A percentile compares a stretch with the other conserved stretches of the same genome.
Evolutionary conservation across 2,329 filamentous ascomycete genomes (phyloP).

Genomic region (Penicillium sp.): DNA sequence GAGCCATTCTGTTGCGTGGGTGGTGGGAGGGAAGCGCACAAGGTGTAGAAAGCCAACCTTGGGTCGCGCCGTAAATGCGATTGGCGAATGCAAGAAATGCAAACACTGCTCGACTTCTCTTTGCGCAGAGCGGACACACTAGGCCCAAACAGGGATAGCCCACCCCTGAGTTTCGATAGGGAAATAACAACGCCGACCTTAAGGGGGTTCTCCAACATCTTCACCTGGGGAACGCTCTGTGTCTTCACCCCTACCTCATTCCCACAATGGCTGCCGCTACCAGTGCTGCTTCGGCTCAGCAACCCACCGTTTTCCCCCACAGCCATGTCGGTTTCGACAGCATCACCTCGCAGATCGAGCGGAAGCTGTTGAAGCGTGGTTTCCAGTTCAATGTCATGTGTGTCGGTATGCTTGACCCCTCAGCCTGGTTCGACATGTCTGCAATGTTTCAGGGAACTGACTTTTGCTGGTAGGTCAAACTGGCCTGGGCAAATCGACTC

Average conservation of each 20-base stretch:
- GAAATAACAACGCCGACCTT: constrained; percentile 23
- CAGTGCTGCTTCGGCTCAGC: constrained; percentile 48
- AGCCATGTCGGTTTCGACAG: constrained; percentile 99
- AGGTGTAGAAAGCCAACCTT: no score
- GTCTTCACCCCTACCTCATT: constrained; percentile 22
- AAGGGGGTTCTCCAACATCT: constrained; percentile 16
- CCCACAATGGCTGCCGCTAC: constrained; percentile 64
- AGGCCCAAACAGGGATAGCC: constrained; percentile 32
- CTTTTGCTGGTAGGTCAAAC: constrained; percentile 78
- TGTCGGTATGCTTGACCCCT: constrained; percentile 69
- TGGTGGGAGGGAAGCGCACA: neutral
- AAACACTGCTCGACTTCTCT: no score
- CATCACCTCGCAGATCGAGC: constrained; percentile 99
- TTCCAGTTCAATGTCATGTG: constrained; percentile 99
- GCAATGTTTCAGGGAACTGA: neutral
- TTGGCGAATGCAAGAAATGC: no score
- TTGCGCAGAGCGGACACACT: constrained; percentile 20
- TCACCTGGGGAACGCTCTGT: constrained; percentile 14
- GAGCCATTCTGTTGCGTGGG: constrained; percentile 25
- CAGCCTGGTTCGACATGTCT: neutral
- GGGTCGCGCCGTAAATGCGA: no score
- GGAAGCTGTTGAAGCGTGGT: constrained; percentile 98
- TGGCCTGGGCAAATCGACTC: constrained; percentile 94
- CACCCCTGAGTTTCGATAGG: constrained; percentile 38
- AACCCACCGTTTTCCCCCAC: constrained; percentile 70